Conservation (phyloP, 306 rosid genomes). For the Alnus rubra region DNA sequence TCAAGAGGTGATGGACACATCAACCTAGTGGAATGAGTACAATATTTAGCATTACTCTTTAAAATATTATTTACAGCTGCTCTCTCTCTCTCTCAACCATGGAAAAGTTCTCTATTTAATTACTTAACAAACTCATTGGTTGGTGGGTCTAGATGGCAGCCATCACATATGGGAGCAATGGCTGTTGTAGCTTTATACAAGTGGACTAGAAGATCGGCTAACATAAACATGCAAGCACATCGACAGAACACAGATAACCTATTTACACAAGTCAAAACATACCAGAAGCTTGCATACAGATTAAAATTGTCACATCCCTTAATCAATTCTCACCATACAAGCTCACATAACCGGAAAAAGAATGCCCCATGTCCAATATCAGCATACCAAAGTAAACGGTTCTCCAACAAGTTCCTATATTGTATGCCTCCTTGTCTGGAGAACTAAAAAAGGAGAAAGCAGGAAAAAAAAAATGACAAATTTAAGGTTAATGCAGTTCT, state of each 20-base stretch:
- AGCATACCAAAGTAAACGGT: background rate
- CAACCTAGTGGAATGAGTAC: no score
- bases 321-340: background rate
- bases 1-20: no score
- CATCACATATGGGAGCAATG: background rate
- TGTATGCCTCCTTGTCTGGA: background rate
- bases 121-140: background rate
- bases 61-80: background rate
- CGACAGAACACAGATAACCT: background rate
- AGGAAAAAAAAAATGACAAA: background rate
- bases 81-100: background rate
- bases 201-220: background rate
- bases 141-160: background rate
- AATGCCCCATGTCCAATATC: background rate
- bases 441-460: background rate
- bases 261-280: background rate
- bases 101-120: background rate
- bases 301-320: background rate
- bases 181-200: background rate
- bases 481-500: conserved; percentile 30
- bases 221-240: background rate
- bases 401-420: background rate
- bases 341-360: background rate
- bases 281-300: background rate
- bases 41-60: background rate